Conservation (phyloP, 106 monocot species). For the Dendrobium catenatum region DNA sequence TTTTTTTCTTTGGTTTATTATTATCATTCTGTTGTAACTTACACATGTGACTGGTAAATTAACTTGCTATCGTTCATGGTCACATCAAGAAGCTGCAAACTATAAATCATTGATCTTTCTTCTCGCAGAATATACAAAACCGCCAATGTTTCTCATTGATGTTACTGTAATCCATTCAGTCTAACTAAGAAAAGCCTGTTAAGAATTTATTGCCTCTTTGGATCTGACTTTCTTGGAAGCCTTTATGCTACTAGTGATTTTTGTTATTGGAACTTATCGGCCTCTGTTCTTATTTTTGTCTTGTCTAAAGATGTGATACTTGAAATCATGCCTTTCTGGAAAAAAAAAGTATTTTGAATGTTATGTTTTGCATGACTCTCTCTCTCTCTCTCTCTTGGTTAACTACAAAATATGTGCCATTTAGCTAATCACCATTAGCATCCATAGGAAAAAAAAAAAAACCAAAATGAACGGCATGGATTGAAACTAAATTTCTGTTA, state of each 20-base stretch:
- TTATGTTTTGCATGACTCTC: background rate
- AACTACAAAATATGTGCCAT: background rate
- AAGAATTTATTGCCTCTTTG: background rate
- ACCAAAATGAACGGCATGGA: background rate
- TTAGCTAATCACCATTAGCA: background rate
- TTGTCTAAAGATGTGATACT: background rate
- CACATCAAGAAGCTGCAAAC: background rate
- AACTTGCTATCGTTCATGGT: background rate
- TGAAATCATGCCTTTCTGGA: background rate
- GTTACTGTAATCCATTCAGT: background rate
- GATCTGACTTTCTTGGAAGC: background rate
- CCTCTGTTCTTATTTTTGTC: background rate
- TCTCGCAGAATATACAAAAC: background rate
- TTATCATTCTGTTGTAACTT: background rate
- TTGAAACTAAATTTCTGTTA: background rate
- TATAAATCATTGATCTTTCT: background rate
- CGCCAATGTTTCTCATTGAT: background rate
- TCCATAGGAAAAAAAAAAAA: background rate
- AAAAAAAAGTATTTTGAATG: background rate
- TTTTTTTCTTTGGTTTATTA: background rate
- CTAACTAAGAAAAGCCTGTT: background rate
- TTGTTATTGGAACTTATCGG: background rate
- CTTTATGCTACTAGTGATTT: background rate
- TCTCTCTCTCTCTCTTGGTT: background rate
- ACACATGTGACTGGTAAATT: background rate